Percentiles rank a stretch among this genome's conserved stretches.
phyloP scores from a whole-genome alignment of 306 rosid species.

The Prosopis cineraria region DNA sequence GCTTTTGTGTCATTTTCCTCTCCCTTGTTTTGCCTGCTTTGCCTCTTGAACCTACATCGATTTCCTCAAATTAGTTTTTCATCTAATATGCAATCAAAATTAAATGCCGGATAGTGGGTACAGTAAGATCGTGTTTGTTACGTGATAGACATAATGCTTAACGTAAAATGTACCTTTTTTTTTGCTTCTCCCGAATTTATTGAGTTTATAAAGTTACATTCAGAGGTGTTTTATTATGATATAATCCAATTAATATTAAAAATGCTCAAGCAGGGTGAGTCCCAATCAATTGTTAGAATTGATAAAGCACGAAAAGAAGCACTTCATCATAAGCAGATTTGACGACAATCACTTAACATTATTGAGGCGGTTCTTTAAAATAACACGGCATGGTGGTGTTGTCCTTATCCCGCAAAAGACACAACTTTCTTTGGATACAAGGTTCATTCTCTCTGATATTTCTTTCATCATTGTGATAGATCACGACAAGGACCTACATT shows the following conservation, averaged over 20 bases:
- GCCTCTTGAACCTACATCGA: constrained; percentile 30
- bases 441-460: constrained; percentile 42
- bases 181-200: no score
- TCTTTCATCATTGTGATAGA: constrained; percentile 59
- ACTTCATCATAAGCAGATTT: constrained; percentile 32
- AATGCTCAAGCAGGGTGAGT: background rate
- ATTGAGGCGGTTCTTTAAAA: constrained; percentile 41
- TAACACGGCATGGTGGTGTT: constrained; percentile 49
- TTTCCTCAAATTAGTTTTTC: constrained; percentile 25
- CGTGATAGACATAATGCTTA: background rate
- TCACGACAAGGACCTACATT: constrained; percentile 46
- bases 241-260: background rate
- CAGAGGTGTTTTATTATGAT: no score
- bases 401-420: constrained; percentile 57
- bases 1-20: background rate
- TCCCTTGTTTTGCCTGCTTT: constrained; percentile 26
- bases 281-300: constrained; percentile 13
- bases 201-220: no score
- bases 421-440: constrained; percentile 44
- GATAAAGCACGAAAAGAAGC: constrained; percentile 38
- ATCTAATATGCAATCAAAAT: constrained; percentile 30
- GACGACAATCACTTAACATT: constrained; percentile 43
- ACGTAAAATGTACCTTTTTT: background rate
- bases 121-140: constrained; percentile 31
- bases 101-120: constrained; percentile 41